Conservation (phyloP, 768 basidiomycete genomes). For the Ramaria sp. region DNA sequence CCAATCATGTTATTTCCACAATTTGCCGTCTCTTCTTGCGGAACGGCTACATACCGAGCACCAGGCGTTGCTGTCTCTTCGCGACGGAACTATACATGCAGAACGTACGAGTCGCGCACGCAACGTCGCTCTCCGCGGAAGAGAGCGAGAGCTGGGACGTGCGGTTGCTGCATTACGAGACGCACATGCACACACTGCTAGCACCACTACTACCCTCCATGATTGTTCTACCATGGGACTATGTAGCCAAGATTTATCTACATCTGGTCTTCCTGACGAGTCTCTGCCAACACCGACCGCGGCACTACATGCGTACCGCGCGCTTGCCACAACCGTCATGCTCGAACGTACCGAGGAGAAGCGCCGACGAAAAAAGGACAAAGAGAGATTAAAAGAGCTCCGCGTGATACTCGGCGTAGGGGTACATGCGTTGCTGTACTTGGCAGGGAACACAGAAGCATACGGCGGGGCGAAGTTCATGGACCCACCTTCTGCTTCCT, state of each 20-base stretch:
- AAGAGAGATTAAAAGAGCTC: neutral
- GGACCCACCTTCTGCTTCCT: neutral
- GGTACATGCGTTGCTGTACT: neutral
- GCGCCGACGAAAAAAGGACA: neutral
- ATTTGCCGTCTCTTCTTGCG: neutral
- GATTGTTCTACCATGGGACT: neutral
- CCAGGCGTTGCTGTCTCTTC: neutral
- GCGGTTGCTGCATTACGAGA: neutral
- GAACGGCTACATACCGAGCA: neutral
- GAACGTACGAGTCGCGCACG: neutral
- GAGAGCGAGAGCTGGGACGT: neutral
- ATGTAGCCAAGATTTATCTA: neutral
- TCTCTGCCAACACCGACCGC: neutral
- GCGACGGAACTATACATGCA: neutral
- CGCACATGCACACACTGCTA: neutral
- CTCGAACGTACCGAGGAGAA: constrained; percentile 1
- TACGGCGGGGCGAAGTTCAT: neutral
- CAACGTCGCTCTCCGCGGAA: neutral
- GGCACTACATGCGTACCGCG: neutral
- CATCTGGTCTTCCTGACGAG: neutral
- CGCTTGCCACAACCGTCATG: neutral
- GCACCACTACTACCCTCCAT: neutral
- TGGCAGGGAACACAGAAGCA: neutral
- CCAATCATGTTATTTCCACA: neutral
- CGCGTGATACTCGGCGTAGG: neutral